A percentile compares a stretch with the other conserved stretches of the same genome.
Conservation (phyloP, 2,329 filamentous ascomycete genomes). For the Ophiostoma piceae region DNA sequence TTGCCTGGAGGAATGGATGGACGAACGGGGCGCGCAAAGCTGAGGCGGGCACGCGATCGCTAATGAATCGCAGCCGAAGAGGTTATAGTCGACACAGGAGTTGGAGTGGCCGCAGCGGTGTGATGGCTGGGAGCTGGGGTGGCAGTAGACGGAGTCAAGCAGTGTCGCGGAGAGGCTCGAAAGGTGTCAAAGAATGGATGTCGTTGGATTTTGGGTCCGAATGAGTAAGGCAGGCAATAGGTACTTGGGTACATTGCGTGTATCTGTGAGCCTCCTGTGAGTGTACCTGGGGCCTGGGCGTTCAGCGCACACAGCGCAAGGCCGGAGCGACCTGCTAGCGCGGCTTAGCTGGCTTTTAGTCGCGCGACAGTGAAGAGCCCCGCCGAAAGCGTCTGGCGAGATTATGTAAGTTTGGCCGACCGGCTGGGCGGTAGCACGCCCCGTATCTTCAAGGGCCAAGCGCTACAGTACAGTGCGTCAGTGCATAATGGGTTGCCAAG, state of each 20-base stretch:
- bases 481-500: not conserved
- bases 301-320: not conserved
- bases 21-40: not conserved
- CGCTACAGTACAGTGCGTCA: not conserved
- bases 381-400: not conserved
- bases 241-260: not conserved
- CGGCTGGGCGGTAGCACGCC: not conserved
- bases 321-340: slow-evolving; percentile 4
- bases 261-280: too few relatives aligned
- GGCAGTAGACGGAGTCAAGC: not conserved
- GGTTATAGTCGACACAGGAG: not conserved
- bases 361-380: not conserved
- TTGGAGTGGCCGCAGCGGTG: not conserved
- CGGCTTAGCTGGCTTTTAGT: not conserved
- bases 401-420: not conserved
- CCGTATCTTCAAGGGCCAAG: not conserved
- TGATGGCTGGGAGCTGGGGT: not conserved
- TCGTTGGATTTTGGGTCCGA: slow-evolving; percentile 8
- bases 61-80: not conserved
- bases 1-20: too few relatives aligned
- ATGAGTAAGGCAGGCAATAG: not conserved
- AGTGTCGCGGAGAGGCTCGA: not conserved
- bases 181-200: not conserved
- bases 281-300: not conserved
- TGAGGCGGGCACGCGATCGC: not conserved